These are phyloP conservation scores for Tylopilus subfusipes DNA, from an alignment of 768 basidiomycete genomes.

Conservation along the genomic window DNA sequence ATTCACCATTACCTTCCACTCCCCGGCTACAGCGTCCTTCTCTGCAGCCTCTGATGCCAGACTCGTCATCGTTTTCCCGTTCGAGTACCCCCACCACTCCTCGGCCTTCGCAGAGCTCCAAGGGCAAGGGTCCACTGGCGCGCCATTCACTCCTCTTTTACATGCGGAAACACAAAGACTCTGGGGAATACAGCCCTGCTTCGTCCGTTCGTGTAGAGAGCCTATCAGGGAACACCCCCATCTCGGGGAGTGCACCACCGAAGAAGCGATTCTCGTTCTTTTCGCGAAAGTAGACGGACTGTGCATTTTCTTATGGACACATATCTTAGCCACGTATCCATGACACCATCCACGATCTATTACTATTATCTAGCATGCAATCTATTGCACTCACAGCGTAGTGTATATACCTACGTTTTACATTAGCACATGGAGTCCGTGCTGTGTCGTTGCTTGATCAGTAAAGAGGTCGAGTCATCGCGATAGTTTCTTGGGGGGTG, in stretches of 20 bases:
- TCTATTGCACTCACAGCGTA: slow-evolving; percentile 16
- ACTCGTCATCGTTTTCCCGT: slow-evolving; percentile 30
- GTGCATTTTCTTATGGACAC: slow-evolving; percentile 10
- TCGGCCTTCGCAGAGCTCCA: slow-evolving; percentile 23
- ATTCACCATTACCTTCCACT: slow-evolving; percentile 21
- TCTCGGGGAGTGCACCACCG: background rate
- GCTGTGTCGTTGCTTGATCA: background rate
- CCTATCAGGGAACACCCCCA: slow-evolving; percentile 3
- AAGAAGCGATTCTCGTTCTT: slow-evolving; percentile 32
- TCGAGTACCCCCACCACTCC: slow-evolving; percentile 31
- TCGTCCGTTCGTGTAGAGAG: slow-evolving; percentile 22
- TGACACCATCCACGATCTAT: slow-evolving; percentile 17
- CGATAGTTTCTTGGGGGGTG: no score
- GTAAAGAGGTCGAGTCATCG: background rate
- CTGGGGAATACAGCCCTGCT: slow-evolving; percentile 21
- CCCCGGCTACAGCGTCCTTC: slow-evolving; percentile 22
- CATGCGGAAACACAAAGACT: slow-evolving; percentile 28
- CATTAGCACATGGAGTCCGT: background rate
- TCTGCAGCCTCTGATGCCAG: slow-evolving; percentile 29
- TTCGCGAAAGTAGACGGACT: slow-evolving; percentile 27
- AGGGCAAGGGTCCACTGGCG: slow-evolving; percentile 26
- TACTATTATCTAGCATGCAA: slow-evolving; percentile 15
- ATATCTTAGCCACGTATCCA: slow-evolving; percentile 12
- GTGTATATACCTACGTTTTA: slow-evolving; percentile 11
- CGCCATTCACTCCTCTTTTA: slow-evolving; percentile 31